Evolutionary conservation across 768 basidiomycete species (phyloP), one percentile per base, ranked within the genome.

Genomic region (Boletales sp.): DNA sequence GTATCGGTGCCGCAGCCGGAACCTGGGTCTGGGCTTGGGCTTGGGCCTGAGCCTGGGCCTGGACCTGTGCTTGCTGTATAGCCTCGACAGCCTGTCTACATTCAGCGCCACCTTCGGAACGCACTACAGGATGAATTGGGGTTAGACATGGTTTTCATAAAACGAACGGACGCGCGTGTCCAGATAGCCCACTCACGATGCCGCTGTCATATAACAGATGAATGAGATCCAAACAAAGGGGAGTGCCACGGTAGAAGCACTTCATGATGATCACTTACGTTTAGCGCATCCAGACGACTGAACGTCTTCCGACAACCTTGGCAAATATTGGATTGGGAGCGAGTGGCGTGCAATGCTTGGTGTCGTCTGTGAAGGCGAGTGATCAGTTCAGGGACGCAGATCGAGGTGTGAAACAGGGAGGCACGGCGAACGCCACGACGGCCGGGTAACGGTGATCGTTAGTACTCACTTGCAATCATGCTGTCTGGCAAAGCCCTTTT

Each of bases 271-370:
- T 56, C 57, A 82, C 90, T 72, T 74, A 94, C 92, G 72, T 94
- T 95, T 55, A 97, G 76, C 17, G 94, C 94, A 74, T 97, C 94
- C 65, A 94, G 72, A 51, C 94, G 76, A 63, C 93, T 94, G 69
- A 97, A 97, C 11, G 91, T 87, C 76, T 95, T 94, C 64, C 90
- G 86, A 71, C 94, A 97, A 3, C 91, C 92, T 55, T 85, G 84
- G 61, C 94, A 97, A 46, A 88, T 76, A 66, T 95, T 94, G 30
- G 84, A 80, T 60, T 88, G 84, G 9, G 89, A 80, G 59, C 92
- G 88, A 41, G 86, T 82, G 13, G 84, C 82, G 59, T 97, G 94
- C 7, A 97, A 75, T 2, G 90, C 88, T 72, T 93, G 90, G 65
- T 95, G 94, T 32, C 94, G 87, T 67, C 88, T 89, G 65, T 34